Conservation (phyloP, 192 early-diverging fungal genomes). For the Coemansia asiatica region DNA sequence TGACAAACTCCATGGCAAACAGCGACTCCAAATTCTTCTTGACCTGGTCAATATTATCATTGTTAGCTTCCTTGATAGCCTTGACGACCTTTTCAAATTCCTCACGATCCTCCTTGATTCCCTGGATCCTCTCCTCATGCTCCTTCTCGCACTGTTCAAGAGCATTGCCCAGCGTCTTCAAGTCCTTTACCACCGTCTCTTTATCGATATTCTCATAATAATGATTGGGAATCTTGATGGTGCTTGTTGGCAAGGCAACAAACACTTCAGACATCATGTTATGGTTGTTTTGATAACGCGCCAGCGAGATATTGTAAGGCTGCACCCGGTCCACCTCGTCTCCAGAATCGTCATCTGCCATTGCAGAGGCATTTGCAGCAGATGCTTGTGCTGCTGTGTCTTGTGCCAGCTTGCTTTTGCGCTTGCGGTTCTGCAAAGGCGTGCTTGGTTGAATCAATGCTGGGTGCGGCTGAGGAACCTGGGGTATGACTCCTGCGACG, state of each 20-base stretch:
- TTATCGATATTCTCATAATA: constrained; percentile 35
- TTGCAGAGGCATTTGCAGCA: neutral
- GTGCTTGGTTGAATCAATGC: constrained; percentile 29
- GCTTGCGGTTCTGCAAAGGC: constrained; percentile 13
- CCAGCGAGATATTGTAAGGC: constrained; percentile 37
- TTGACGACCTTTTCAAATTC: constrained; percentile 33
- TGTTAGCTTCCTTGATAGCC: constrained; percentile 15
- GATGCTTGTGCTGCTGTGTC: constrained; percentile 9
- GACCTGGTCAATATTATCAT: constrained; percentile 23
- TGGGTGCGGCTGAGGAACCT: constrained; percentile 36
- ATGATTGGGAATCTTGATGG: constrained; percentile 31
- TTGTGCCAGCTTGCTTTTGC: neutral
- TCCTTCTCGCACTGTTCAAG: constrained; percentile 24
- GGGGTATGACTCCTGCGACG: constrained; percentile 23
- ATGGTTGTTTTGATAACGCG: constrained; percentile 52
- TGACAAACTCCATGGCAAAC: constrained; percentile 51
- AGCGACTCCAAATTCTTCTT: constrained; percentile 16
- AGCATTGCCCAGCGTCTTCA: neutral
- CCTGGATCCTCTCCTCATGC: constrained; percentile 16
- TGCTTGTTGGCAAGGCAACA: constrained; percentile 47
- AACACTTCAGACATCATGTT: constrained; percentile 50
- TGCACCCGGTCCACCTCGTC: constrained; percentile 43
- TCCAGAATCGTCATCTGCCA: constrained; percentile 23
- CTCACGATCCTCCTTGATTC: constrained; percentile 12
- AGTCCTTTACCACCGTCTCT: neutral